Percentiles rank a stretch among this genome's conserved stretches.
Conservation (phyloP, 2,329 filamentous ascomycete genomes). For the Annulohypoxylon truncatum region DNA sequence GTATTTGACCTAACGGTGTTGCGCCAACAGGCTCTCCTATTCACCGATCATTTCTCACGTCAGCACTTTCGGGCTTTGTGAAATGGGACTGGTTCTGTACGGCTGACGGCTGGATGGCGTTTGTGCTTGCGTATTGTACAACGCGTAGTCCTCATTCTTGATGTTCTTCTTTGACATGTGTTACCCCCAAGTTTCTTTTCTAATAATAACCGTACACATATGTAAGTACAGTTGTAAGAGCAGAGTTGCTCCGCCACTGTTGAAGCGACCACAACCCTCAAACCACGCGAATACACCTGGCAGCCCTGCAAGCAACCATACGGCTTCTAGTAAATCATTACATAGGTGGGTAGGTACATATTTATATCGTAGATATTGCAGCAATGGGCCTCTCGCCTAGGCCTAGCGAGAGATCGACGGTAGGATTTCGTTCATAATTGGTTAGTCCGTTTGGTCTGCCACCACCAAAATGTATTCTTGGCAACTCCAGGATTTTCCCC, state of each 20-base stretch:
- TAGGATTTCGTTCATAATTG: constrained; percentile 18
- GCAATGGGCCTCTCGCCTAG: not conserved
- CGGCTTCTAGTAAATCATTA: not conserved
- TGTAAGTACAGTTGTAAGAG: not conserved
- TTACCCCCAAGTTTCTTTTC: constrained; percentile 11
- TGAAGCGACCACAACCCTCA: constrained; percentile 17
- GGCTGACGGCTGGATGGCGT: constrained; percentile 18
- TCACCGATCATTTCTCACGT: constrained; percentile 35
- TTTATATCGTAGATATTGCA: not conserved
- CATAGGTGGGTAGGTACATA: no score
- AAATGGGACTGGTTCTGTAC: constrained; percentile 22
- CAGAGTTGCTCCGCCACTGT: constrained; percentile 29
- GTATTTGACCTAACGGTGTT: constrained; percentile 4
- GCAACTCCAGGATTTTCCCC: constrained; percentile 22
- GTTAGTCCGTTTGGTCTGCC: constrained; percentile 11
- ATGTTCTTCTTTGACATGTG: constrained; percentile 9
- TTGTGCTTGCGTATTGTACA: constrained; percentile 26
- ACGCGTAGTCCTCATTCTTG: constrained; percentile 17
- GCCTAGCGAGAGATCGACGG: constrained; percentile 12
- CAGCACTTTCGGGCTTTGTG: constrained; percentile 31
- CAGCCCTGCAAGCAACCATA: not conserved
- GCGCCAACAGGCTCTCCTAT: constrained; percentile 17
- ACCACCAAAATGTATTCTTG: not conserved
- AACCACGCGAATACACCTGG: constrained; percentile 23
- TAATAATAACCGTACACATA: constrained; percentile 32